Conservation (phyloP, 345 rosid species). For the Brassica juncea region DNA sequence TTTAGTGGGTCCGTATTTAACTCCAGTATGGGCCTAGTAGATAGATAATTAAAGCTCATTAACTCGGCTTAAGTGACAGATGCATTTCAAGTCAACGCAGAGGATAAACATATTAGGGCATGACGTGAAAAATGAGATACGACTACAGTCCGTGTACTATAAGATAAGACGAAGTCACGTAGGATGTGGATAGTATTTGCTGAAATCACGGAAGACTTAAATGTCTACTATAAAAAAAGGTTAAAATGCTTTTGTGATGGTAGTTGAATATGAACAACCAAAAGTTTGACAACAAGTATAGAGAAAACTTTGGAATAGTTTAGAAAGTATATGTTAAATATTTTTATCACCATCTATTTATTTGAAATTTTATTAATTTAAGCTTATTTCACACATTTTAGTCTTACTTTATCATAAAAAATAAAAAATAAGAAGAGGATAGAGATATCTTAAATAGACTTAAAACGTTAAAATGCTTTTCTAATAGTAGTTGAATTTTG, state of each 20-base stretch:
- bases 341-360: background rate
- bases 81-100: conserved; percentile 17
- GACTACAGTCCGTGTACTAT: background rate
- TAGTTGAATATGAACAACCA: background rate
- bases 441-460: background rate
- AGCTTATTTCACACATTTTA: conserved; percentile 1
- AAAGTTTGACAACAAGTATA: background rate
- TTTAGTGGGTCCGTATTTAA: background rate
- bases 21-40: background rate
- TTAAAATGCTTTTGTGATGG: background rate
- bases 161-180: background rate
- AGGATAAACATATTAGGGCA: background rate
- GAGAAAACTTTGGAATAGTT: background rate
- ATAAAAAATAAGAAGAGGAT: background rate
- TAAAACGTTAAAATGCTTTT: background rate
- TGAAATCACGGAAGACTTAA: conserved; percentile 22
- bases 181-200: conserved; percentile 33
- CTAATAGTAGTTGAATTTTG: background rate
- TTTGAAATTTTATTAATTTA: background rate
- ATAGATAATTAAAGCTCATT: background rate
- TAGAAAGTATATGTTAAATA: background rate
- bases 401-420: background rate
- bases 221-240: background rate
- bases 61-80: background rate
- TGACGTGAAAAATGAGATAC: conserved; percentile 8